These are phyloP conservation scores for Tripterygium wilfordii DNA, from an alignment of 177 flowering plant species.

Conservation along the genomic window DNA sequence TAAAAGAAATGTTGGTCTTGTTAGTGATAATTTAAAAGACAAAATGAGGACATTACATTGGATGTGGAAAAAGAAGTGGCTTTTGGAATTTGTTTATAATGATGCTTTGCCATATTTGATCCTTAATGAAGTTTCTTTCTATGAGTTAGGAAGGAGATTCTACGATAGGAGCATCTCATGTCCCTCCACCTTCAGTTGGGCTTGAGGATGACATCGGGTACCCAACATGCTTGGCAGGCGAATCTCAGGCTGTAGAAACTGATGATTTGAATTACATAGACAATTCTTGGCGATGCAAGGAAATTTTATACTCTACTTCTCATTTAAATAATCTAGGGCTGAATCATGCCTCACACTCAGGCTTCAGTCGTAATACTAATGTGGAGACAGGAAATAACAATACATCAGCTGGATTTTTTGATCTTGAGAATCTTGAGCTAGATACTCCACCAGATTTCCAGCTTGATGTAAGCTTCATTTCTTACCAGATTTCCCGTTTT, in stretches of 20 bases:
- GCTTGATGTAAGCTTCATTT: constrained; percentile 39
- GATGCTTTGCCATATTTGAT: neutral
- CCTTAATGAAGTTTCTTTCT: constrained; percentile 2
- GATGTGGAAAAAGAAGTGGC: constrained; percentile 1
- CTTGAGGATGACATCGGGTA: constrained; percentile 19
- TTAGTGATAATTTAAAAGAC: no score
- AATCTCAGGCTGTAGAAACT: constrained; percentile 51
- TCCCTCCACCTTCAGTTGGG: constrained; percentile 10
- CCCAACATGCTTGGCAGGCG: constrained; percentile 47
- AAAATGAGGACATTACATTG: no score
- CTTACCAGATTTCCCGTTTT: neutral
- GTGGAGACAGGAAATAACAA: constrained; percentile 13
- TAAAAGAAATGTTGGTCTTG: no score
- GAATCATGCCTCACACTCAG: constrained; percentile 14
- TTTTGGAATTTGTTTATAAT: neutral
- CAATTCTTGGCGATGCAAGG: constrained; percentile 45
- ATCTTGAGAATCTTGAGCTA: constrained; percentile 48
- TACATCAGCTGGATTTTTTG: constrained; percentile 30
- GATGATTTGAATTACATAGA: constrained; percentile 19
- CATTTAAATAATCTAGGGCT: constrained; percentile 16
- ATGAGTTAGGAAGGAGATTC: constrained; percentile 26
- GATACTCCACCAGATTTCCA: constrained; percentile 53
- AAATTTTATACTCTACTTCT: constrained; percentile 32
- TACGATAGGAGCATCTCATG: constrained; percentile 13
- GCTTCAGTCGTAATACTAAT: constrained; percentile 7